Evolutionary conservation across 164 flowering plant species (phyloP).

Genomic region (Macadamia integrifolia): DNA sequence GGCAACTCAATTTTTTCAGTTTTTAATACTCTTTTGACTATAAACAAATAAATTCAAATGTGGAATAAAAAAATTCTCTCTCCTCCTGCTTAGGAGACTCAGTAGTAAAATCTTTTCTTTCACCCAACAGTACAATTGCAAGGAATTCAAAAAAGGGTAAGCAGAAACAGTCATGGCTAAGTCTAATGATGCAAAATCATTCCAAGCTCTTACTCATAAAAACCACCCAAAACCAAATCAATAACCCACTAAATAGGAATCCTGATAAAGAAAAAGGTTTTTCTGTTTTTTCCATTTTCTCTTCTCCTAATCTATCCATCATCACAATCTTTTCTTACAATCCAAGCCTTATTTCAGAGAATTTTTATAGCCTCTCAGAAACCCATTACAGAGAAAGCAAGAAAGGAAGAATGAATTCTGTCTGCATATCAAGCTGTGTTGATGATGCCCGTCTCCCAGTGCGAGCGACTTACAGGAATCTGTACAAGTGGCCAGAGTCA

Average conservation of each 20-base stretch:
- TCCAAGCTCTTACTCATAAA: not conserved
- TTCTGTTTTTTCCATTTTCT: not conserved
- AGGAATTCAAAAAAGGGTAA: too few relatives aligned
- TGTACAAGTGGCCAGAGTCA: constrained; percentile 63
- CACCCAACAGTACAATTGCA: too few relatives aligned
- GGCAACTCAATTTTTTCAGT: not conserved
- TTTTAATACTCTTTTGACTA: not conserved
- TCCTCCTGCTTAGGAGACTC: too few relatives aligned
- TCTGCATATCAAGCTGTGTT: constrained; percentile 42
- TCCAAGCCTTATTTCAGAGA: not conserved
- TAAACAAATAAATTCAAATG: too few relatives aligned
- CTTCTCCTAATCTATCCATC: too few relatives aligned
- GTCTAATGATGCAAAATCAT: not conserved
- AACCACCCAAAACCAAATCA: not conserved
- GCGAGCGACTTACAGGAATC: constrained; percentile 44
- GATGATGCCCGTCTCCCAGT: constrained; percentile 38
- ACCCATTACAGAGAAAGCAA: not conserved
- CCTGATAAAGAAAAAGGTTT: too few relatives aligned
- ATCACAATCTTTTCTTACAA: not conserved
- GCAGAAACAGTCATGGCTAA: not conserved
- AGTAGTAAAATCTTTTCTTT: too few relatives aligned
- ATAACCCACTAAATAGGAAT: too few relatives aligned
- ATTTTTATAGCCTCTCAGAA: not conserved
- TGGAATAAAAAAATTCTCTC: too few relatives aligned
- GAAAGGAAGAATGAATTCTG: constrained; percentile 27